Evolutionary conservation across 768 basidiomycete genomes (phyloP), one percentile per base, ranked within the genome.

Genomic region (Hortiboletus flavorubellus): DNA sequence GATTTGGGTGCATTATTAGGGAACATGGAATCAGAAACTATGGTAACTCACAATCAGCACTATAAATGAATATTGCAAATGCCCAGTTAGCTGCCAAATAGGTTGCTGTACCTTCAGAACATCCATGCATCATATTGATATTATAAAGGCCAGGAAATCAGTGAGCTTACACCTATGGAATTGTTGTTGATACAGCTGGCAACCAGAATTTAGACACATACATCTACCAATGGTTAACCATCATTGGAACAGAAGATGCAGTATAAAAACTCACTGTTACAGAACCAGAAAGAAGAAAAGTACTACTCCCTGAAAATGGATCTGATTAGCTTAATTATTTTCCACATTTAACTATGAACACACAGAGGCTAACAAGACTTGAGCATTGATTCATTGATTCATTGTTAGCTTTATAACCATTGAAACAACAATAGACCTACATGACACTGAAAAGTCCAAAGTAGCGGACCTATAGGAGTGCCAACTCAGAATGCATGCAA

Each of bases 151-250:
- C 10, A 16, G 34, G 5, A 26, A 30, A 30, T 41, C 8, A 7
- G 8, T 23, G 11, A 40, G 3, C 55, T 53, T 56, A 59, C 55
- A 59, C 5, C 55, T 57, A 31, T 39, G n/a, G 14, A 34, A n/a
- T 2, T 1, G 8, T 42, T 9, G 29, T 18, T 3, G 8, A 23
- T 11, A 10, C 8, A 23, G 11, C 8, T 12, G 14, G 1, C 11
- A 34, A 8, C 3, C 1, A 7, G 3, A 21, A 8, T n/a, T 34
- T 14, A n/a, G 6, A 12, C 43, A n/a, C 21, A 21, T 21, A 21
- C 21, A 21, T 21, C 21, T 21, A 21, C 21, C 21, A 21, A 2
- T 21, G 21, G 15, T 14, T 0, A 8, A 31, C 15, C 18, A 33
- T 18, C 7, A n/a, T 30, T 7, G 7, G 15, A 5, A 7, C 2